These are phyloP conservation scores for Miamiensis avidus DNA, from an alignment of 169 alveolate species.

Conservation along the genomic window DNA sequence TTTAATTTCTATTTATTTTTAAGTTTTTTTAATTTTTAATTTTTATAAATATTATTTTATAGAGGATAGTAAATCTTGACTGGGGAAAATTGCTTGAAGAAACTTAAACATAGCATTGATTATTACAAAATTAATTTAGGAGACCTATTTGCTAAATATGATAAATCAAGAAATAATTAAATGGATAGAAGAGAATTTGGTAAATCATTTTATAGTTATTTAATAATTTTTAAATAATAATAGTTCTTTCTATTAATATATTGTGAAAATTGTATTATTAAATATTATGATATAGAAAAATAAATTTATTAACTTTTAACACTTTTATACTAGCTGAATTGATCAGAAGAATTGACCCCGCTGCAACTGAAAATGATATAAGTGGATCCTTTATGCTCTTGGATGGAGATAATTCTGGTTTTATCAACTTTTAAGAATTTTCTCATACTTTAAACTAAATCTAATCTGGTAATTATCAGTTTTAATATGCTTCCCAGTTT, in stretches of 20 bases:
- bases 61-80: background rate
- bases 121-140: too few species aligned
- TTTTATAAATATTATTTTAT: too few species aligned
- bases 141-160: background rate
- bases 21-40: too few species aligned
- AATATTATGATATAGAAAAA: too few species aligned
- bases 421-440: background rate
- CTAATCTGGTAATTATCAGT: background rate
- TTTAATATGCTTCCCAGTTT: too few species aligned
- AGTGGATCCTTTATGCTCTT: background rate
- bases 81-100: background rate
- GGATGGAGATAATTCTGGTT: background rate
- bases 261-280: too few species aligned
- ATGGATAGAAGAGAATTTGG: background rate
- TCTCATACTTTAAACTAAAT: background rate
- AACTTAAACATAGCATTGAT: background rate
- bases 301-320: too few species aligned
- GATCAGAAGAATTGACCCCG: background rate
- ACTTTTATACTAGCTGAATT: background rate
- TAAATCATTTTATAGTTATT: too few species aligned
- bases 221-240: too few species aligned
- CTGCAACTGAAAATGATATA: background rate
- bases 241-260: too few species aligned
- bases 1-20: too few species aligned
- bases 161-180: background rate